Percentiles rank a stretch among this genome's conserved stretches.
phyloP scores from a whole-genome alignment of 495 filamentous ascomycete species.

The Daldinia childiae region DNA sequence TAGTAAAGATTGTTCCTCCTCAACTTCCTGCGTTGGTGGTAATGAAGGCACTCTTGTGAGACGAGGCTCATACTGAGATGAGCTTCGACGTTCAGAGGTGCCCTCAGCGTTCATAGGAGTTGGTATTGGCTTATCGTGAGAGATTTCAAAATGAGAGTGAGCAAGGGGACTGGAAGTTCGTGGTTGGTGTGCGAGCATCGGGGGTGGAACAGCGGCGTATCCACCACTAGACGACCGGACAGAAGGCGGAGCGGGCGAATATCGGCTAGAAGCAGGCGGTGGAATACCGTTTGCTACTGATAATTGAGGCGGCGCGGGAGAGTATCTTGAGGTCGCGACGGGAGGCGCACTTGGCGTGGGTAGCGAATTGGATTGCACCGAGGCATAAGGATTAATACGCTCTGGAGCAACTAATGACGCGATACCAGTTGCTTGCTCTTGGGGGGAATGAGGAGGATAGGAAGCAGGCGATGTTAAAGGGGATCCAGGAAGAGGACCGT shows the following conservation, averaged over 20 bases:
- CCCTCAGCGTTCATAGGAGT: constrained; percentile 45
- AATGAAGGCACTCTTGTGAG: constrained; percentile 58
- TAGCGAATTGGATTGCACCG: constrained; percentile 52
- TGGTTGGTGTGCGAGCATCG: constrained; percentile 76
- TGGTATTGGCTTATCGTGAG: constrained; percentile 52
- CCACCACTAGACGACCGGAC: constrained; percentile 50
- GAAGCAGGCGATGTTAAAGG: constrained; percentile 23
- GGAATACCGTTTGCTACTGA: constrained; percentile 50
- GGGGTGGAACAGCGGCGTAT: constrained; percentile 55
- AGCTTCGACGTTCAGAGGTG: constrained; percentile 53
- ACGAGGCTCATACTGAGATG: constrained; percentile 58
- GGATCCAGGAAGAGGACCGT: constrained; percentile 44
- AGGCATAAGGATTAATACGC: constrained; percentile 70
- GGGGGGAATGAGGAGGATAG: constrained; percentile 45
- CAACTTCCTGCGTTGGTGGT: constrained; percentile 63
- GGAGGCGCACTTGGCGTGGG: constrained; percentile 52
- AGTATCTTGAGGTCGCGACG: constrained; percentile 61
- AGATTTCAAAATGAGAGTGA: constrained; percentile 70
- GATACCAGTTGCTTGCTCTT: constrained; percentile 44
- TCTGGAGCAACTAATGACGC: constrained; percentile 63
- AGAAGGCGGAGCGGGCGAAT: constrained; percentile 62
- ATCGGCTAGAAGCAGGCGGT: constrained; percentile 56
- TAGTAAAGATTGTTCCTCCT: constrained; percentile 55
- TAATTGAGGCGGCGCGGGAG: constrained; percentile 64
- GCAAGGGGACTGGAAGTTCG: constrained; percentile 88